phyloP scores from a whole-genome alignment of 2,329 filamentous ascomycete genomes.

The Colletotrichum falcatum region DNA sequence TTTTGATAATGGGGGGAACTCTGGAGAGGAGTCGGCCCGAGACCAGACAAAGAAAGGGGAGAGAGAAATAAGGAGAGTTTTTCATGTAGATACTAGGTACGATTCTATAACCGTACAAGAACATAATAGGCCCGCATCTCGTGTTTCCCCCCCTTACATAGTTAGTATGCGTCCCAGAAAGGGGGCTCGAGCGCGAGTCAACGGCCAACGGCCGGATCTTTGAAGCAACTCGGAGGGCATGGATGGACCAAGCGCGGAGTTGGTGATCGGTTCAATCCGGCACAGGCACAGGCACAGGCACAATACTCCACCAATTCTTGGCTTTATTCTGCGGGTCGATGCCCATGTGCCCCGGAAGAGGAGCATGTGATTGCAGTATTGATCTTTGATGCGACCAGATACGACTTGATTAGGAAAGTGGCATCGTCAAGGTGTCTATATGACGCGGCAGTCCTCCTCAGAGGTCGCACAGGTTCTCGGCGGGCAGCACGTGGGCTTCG shows the following conservation, averaged over 20 bases:
- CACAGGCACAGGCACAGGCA: background rate
- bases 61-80: background rate
- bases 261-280: conserved; percentile 9
- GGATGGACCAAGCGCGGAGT: background rate
- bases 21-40: conserved; percentile 1
- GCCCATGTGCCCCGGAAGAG: background rate
- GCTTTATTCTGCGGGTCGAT: conserved; percentile 30
- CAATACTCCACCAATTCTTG: background rate
- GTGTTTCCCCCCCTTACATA: background rate
- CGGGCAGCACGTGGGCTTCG: background rate
- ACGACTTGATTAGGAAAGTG: background rate
- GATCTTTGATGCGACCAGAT: background rate
- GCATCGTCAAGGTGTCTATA: too few relatives aligned
- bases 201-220: conserved; percentile 6
- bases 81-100: conserved; percentile 40
- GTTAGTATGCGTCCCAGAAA: background rate
- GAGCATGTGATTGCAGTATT: conserved; percentile 3
- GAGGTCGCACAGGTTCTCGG: too few relatives aligned
- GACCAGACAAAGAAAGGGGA: background rate
- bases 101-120: conserved; percentile 33
- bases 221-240: background rate
- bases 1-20: background rate
- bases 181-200: background rate
- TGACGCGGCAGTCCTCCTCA: too few relatives aligned
- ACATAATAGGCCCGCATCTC: background rate